Evolutionary conservation across 2,329 filamentous ascomycete species (phyloP).

Genomic region (Pseudogymnoascus sp.): DNA sequence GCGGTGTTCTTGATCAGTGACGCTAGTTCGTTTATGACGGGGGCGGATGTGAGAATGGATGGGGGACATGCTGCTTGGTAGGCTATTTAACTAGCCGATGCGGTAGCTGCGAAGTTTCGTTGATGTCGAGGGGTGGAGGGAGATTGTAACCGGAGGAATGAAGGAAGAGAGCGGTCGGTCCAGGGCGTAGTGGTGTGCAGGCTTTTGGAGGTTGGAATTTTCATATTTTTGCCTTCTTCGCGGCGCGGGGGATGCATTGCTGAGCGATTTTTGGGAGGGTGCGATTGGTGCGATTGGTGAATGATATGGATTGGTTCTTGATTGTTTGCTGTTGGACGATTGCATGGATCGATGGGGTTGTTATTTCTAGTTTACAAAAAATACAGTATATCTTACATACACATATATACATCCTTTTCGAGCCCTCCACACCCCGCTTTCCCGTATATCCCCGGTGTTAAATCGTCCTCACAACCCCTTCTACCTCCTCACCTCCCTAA

Average conservation of each 20-base stretch:
- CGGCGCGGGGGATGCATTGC: not conserved
- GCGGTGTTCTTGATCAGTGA: constrained; percentile 39
- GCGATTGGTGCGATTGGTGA: not conserved
- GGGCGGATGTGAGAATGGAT: constrained; percentile 44
- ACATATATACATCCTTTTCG: not conserved
- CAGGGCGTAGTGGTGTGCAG: not conserved
- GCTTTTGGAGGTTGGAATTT: not conserved
- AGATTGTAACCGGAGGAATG: not conserved
- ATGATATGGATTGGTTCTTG: not conserved
- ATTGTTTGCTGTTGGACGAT: not conserved
- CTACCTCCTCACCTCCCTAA: not conserved
- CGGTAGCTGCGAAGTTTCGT: not conserved
- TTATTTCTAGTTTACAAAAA: not conserved
- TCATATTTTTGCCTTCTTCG: not conserved
- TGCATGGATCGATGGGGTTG: not conserved
- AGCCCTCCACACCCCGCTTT: not conserved
- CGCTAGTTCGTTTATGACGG: constrained; percentile 47
- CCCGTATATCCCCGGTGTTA: not conserved
- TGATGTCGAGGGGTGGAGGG: not conserved
- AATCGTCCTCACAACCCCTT: not conserved
- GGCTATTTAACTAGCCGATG: not conserved
- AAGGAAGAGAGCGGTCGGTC: not conserved
- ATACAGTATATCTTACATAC: not conserved
- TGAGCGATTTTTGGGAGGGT: not conserved
- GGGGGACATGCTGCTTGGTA: constrained; percentile 47